Evolutionary conservation across 2,329 filamentous ascomycete species (phyloP).

Genomic region (Triangularia verruculosa): DNA sequence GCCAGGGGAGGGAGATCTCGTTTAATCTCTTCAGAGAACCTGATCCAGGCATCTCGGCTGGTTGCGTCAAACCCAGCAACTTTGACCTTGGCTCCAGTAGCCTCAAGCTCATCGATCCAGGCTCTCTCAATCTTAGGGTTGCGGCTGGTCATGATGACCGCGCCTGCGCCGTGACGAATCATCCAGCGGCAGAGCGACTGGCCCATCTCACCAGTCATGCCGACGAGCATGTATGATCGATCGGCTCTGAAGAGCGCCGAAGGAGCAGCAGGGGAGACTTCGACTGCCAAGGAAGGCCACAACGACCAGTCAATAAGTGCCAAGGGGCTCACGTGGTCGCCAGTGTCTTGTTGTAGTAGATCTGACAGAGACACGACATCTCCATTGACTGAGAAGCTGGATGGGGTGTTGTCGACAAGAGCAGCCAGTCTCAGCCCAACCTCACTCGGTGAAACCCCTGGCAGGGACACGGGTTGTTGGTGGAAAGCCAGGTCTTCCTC

Average conservation of each 20-base stretch:
- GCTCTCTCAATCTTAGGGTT: slow-evolving; percentile 23
- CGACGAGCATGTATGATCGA: slow-evolving; percentile 34
- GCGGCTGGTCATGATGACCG: slow-evolving; percentile 34
- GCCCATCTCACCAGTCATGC: slow-evolving; percentile 31
- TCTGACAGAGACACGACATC: too few relatives aligned
- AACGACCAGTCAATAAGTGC: too few relatives aligned
- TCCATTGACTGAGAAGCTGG: too few relatives aligned
- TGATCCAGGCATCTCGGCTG: background rate
- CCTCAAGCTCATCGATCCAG: background rate
- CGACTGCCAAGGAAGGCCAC: too few relatives aligned
- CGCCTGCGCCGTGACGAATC: slow-evolving; percentile 31
- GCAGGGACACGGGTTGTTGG: too few relatives aligned
- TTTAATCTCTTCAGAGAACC: slow-evolving; percentile 18
- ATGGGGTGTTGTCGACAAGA: too few relatives aligned
- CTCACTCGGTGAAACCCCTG: too few relatives aligned
- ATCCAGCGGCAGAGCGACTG: slow-evolving; percentile 34
- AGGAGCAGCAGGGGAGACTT: too few relatives aligned
- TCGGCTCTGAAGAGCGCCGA: slow-evolving; percentile 14
- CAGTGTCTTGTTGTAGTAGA: too few relatives aligned
- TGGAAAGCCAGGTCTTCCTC: too few relatives aligned
- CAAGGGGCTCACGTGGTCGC: too few relatives aligned
- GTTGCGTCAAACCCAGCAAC: background rate
- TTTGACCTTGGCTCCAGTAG: background rate
- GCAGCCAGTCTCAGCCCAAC: too few relatives aligned
- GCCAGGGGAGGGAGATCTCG: slow-evolving; percentile 32